Evolutionary conservation across 495 filamentous ascomycete species (phyloP), one percentile per base, ranked within the genome.

Genomic region (Neurospora sp.): DNA sequence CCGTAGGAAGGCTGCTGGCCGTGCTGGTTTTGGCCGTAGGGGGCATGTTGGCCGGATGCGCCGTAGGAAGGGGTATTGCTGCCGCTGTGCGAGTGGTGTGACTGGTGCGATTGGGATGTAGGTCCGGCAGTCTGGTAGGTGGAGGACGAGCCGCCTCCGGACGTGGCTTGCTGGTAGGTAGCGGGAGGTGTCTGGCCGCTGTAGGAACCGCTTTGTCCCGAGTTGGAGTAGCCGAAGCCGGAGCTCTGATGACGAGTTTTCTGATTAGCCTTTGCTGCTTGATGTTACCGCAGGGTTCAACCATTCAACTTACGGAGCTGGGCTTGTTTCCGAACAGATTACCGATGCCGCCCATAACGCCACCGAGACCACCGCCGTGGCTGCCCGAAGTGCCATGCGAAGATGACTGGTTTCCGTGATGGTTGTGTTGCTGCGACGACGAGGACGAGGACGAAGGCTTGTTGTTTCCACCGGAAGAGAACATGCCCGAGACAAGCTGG

Each of bases 221-320:
- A 69, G 72, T 87, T 85, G 35, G 87, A 87, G 76, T 89, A 89
- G 41, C 87, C 87, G 76, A 81, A 89, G 73, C 78, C 82, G 71
- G 84, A 80, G 46, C 74, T 75, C 76, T 83, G 69, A 16, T 9
- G 11, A 16, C n/a, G 18, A 69, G 70, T 78, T 70, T 76, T 79
- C 75, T 69, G 73, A 73, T 74, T 74, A 77, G 44, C 14, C 27
- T 66, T 41, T 38, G 16, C 10, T 68, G 14, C 27, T 35, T 16
- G 7, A 7, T 1, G 61, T 31, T 3, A n/a, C 10, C 9, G 8
- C 40, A 31, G 3, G 5, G 68, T 2, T 1, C 35, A 16, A 6
- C 11, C 20, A 20, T 16, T 68, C 12, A 73, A 71, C 81, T 73
- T 79, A 80, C 80, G 68, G 76, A 79, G 61, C 74, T 59, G 16